Conservation (phyloP, 2,329 filamentous ascomycete species). For the Chrysoporthe puriensis region DNA sequence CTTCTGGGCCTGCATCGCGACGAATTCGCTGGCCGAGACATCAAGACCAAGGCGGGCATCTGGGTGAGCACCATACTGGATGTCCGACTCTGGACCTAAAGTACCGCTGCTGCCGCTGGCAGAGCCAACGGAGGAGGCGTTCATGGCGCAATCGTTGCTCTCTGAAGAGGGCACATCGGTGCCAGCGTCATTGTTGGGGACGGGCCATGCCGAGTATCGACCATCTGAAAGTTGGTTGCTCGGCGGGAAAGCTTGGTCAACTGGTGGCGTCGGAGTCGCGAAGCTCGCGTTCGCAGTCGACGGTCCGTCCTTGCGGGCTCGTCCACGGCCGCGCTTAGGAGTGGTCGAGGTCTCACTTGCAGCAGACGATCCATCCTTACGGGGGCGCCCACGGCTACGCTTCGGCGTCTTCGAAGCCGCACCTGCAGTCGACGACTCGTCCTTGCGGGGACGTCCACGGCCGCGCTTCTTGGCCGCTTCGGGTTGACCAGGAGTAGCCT, state of each 20-base stretch:
- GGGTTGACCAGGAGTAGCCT: neutral
- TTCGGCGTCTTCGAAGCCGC: neutral
- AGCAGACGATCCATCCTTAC: neutral
- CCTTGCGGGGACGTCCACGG: neutral
- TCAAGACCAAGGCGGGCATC: conserved; percentile 6
- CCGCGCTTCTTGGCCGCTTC: neutral
- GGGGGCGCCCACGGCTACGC: neutral
- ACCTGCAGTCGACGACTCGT: neutral
- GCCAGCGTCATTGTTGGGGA: too few relatives aligned
- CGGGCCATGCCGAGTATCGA: neutral
- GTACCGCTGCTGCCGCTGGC: neutral
- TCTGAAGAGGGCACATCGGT: neutral
- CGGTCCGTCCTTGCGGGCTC: too few relatives aligned
- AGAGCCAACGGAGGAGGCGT: too few relatives aligned
- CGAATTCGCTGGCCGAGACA: neutral
- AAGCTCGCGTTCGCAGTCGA: too few relatives aligned
- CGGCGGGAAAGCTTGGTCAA: neutral
- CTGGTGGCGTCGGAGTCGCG: too few relatives aligned
- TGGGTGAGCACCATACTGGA: neutral
- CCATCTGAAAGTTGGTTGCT: neutral
- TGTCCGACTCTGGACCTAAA: neutral
- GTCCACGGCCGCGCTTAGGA: neutral
- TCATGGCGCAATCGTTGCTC: too few relatives aligned
- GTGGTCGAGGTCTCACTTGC: neutral
- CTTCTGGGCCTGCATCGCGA: neutral